Evolutionary conservation across 1,139 yeast genomes (phyloP), one percentile per base, ranked within the genome.

Genomic region (Geotrichum reessii): DNA sequence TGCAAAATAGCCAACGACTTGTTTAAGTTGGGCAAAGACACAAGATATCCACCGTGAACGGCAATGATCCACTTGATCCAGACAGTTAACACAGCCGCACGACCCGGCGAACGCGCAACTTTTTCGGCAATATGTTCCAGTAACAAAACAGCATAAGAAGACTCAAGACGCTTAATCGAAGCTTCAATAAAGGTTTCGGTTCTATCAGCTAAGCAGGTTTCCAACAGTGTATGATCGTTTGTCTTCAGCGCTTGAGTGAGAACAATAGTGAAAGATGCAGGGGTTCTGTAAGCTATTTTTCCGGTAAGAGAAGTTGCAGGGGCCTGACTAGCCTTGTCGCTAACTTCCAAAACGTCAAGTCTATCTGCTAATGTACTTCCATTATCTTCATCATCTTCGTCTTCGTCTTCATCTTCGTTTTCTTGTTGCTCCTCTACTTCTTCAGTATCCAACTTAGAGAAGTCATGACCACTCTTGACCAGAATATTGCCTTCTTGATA

Each of bases 1-100:
- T 89, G 95, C 64, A 95, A 77, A 42, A 89, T 82, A 3, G 95
- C 83, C 61, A 95, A 76, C 50, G 88, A 84, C 54, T 80, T 76
- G 63, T 82, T 77, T 63, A 87, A 78, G 64, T 87, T 85, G 51
- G 96, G 92, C 58, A 87, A 76, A 19, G 87, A 80, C 28, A 87
- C 81, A 57, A 86, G 75, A 63, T 84, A 84, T 1, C 95, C 93
- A 47, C 99, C 99, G 71, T 95, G 99, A 47, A 87, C 83, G 52
- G 93, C 85, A 67, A 95, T 78, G 55, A 91, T 85, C 95, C 97
- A 92, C 71, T 92, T 89, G 64, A 92, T 85, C 99, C 99, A 93
- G 54, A 83, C 79, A 63, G 87, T 86, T 63, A 93, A 78, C 62
- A 85, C 86, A 47, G 86, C 88, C 63, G 91, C 91, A 65, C 90